Conservation (phyloP, 208 protist species). For the Herpetomonas samuelpessoai region DNA sequence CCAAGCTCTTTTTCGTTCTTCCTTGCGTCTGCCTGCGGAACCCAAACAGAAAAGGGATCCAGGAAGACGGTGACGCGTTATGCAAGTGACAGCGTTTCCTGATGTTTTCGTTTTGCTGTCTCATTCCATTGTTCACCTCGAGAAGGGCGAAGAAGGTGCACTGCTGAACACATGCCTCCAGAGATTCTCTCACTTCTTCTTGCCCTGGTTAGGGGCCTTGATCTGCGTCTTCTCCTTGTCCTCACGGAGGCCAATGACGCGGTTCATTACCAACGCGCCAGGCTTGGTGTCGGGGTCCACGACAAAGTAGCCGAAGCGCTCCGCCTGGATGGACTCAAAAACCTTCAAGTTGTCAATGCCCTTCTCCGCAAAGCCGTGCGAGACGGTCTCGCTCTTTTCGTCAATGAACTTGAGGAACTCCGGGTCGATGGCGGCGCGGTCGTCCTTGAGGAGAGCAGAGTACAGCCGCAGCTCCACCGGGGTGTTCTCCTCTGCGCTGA, state of each 20-base stretch:
- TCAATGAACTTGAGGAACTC: constrained; percentile 90
- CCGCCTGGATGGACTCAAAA: constrained; percentile 86
- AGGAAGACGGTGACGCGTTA: too few relatives aligned
- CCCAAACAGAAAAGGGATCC: too few relatives aligned
- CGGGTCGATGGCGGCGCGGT: constrained; percentile 79
- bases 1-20: too few relatives aligned
- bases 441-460: constrained; percentile 78
- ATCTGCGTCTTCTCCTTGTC: constrained; percentile 75
- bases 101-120: too few relatives aligned
- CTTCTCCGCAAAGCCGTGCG: constrained; percentile 70
- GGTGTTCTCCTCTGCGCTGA: constrained; percentile 53
- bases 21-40: too few relatives aligned
- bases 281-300: constrained; percentile 76
- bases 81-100: too few relatives aligned
- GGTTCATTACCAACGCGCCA: constrained; percentile 85
- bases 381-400: constrained; percentile 67
- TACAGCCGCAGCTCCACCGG: constrained; percentile 86
- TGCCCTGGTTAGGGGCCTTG: constrained; percentile 10
- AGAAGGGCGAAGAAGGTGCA: too few relatives aligned
- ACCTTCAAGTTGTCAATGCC: constrained; percentile 34
- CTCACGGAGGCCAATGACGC: constrained; percentile 80
- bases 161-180: too few relatives aligned
- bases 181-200: constrained; percentile 14
- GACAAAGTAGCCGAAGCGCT: constrained; percentile 92
- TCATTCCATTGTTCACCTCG: too few relatives aligned